phyloP scores from a whole-genome alignment of 805 yeast genomes.

The Kazachstania taianensis region DNA sequence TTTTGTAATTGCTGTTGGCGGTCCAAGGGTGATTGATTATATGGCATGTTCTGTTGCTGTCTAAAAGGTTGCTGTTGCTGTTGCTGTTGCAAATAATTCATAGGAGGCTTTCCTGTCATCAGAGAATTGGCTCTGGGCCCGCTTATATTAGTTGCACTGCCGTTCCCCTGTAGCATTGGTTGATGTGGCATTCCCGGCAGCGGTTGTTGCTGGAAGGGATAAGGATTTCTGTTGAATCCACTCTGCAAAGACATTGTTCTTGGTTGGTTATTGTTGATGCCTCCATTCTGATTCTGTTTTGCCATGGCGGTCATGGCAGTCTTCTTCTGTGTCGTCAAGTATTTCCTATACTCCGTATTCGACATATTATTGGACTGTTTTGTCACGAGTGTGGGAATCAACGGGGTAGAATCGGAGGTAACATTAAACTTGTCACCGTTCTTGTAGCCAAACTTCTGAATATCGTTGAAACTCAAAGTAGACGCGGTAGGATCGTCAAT shows the following conservation, averaged over 20 bases:
- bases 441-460: conserved; percentile 52
- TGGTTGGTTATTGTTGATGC: conserved; percentile 8
- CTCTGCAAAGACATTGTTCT: conserved; percentile 28
- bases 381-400: conserved; percentile 57
- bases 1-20: too few species aligned
- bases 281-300: conserved; percentile 13
- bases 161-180: not conserved
- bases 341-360: conserved; percentile 59
- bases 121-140: conserved; percentile 8
- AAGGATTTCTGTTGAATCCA: not conserved
- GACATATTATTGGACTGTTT: conserved; percentile 28
- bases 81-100: conserved; percentile 2
- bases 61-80: conserved; percentile 5
- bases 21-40: too few species aligned
- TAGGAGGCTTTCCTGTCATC: conserved; percentile 3
- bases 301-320: conserved; percentile 39
- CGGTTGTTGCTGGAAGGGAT: not conserved
- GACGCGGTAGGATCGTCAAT: conserved; percentile 28
- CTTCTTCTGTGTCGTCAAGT: conserved; percentile 58
- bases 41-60: too few species aligned
- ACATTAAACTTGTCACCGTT: conserved; percentile 48
- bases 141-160: conserved; percentile 1
- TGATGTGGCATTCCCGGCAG: conserved; percentile 1
- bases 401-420: conserved; percentile 55
- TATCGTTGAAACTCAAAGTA: conserved; percentile 50